Evolutionary conservation across 2,329 filamentous ascomycete genomes (phyloP), one percentile per base, ranked within the genome.

Genomic region (Madurella fahalii): DNA sequence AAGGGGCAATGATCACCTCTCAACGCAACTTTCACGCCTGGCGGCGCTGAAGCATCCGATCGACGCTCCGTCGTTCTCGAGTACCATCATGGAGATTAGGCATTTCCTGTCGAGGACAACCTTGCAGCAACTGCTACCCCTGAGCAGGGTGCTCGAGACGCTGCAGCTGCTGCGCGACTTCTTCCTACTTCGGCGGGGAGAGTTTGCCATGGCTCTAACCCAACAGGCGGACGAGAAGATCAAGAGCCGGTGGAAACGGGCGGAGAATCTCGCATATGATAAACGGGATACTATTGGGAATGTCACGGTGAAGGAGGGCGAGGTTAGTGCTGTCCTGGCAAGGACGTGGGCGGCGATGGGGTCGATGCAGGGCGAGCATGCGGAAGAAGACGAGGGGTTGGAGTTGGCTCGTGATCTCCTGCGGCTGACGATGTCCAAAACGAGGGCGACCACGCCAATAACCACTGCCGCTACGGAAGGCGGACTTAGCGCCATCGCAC

Each of bases 151-250:
- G 4, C 74, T 90, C 5, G 86, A 94, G 60, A 83, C 89, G 47
- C 75, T 97, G 13, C 82, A 84, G 30, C 77, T 96, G 9, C 77
- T 96, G 1, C 82, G 92, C 46, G 86, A 94, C 53, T 96, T 95
- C 71, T 90, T 96, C 62, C 79, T 99, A 2, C 78, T 99, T 0
- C 87, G 88, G 1, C 82, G 90, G 34, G 93, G 93, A 50, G 94
- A 97, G 68, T 99, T 99, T 68, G 90, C 92, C 17, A 85, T 94
- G 71, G 86, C 88, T 0, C 72, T 99, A 25, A 90, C 95, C 1
- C 82, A 86, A 37, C 89, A 96, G 72, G 90, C 93, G 1, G 90
- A 96, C 62, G 83, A 87, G 52, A 87, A 85, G 62, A 80, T 94
- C 20, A 80, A 83, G n/a, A 85, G 82, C 60, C 84, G 90, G 47